phyloP scores from a whole-genome alignment of 352 stramenopile species.

The Pythium aristosporum region DNA sequence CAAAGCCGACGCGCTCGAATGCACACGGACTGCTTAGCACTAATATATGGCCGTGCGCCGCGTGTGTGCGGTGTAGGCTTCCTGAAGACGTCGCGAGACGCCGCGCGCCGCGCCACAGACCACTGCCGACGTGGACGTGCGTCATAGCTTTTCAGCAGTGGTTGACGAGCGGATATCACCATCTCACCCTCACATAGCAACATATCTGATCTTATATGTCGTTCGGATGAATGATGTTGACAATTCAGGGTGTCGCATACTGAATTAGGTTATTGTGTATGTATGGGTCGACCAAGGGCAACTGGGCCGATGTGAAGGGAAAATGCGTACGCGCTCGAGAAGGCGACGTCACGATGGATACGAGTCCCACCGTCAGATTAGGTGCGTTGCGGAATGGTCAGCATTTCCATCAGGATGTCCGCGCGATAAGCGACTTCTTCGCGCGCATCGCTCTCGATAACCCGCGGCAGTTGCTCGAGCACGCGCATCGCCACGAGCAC shows the following conservation, averaged over 20 bases:
- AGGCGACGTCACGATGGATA: no score
- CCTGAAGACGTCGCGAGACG: constrained; percentile 1
- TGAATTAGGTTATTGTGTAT: constrained; percentile 6
- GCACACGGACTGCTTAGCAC: neutral
- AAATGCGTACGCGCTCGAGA: no score
- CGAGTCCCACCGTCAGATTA: neutral
- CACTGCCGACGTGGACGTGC: constrained; percentile 15
- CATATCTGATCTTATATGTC: neutral
- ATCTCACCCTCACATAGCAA: constrained; percentile 7
- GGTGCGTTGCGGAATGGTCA: neutral
- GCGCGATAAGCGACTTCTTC: constrained; percentile 10
- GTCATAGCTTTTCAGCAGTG: constrained; percentile 9
- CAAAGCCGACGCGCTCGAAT: neutral
- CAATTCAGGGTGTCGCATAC: neutral
- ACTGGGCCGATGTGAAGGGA: no score
- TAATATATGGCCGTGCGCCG: neutral
- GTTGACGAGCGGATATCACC: constrained; percentile 2
- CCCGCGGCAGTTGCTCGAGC: neutral
- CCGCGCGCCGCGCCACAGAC: constrained; percentile 7
- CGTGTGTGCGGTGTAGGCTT: neutral
- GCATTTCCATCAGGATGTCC: constrained; percentile 2
- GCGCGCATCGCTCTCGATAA: neutral
- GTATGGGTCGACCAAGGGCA: no score
- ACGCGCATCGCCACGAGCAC: neutral
- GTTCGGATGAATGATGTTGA: neutral